A percentile compares a stretch with the other conserved stretches of the same genome.
These are phyloP conservation scores for Diaporthe longicolla DNA, from an alignment of 2,329 filamentous ascomycete genomes.

Conservation along the genomic window DNA sequence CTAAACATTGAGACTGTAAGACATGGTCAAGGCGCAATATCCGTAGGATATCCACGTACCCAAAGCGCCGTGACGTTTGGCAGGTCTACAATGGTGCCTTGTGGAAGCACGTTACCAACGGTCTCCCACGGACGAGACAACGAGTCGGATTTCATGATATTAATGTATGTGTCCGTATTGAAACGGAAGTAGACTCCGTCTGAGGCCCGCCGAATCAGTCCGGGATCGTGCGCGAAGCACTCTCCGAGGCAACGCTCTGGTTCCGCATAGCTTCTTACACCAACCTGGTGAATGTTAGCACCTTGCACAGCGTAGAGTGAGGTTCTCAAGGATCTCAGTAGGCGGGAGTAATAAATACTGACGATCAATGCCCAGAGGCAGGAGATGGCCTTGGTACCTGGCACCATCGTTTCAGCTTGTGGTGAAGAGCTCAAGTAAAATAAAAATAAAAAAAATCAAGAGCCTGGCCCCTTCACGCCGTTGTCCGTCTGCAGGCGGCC, in stretches of 20 bases:
- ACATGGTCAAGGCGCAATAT: background rate
- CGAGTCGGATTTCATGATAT: constrained; percentile 47
- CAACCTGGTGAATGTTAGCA: background rate
- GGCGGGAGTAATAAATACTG: background rate
- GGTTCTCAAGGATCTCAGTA: too few species aligned
- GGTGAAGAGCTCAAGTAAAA: background rate
- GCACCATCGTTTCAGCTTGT: background rate
- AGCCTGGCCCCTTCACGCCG: background rate
- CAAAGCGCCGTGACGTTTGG: constrained; percentile 34
- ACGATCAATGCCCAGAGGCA: constrained; percentile 21
- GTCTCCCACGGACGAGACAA: constrained; percentile 38
- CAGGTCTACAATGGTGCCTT: constrained; percentile 33
- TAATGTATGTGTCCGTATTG: constrained; percentile 58
- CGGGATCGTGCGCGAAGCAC: constrained; percentile 42
- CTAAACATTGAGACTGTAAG: background rate
- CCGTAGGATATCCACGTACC: constrained; percentile 11
- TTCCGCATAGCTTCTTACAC: constrained; percentile 42
- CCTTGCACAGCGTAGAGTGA: background rate
- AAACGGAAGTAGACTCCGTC: constrained; percentile 48
- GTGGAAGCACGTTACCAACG: constrained; percentile 37
- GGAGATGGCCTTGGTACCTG: background rate
- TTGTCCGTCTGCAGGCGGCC: background rate
- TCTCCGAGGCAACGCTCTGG: constrained; percentile 55
- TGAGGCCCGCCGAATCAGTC: constrained; percentile 38
- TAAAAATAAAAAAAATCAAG: background rate